Base-by-base conservation (phyloP, 1,284 basidiomycete genomes). In the Tilletiopsis washingtonensis region DNA sequence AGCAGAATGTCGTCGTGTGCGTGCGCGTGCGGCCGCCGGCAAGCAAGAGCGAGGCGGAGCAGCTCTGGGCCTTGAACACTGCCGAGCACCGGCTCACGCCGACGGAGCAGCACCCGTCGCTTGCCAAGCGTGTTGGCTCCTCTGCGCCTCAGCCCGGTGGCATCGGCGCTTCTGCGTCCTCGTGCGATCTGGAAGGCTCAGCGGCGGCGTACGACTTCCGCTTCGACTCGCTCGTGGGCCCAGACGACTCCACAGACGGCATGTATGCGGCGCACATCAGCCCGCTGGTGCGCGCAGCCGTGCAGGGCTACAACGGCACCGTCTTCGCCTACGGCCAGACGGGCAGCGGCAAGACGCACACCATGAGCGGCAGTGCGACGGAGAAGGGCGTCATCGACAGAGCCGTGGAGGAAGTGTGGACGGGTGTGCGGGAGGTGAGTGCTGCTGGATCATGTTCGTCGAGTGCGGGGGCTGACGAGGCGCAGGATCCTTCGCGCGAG, bases 301-400 rank as follows among this genome's bases (percentile, higher is more conserved):
- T 96, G 88, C 89, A 94, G 45, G 93, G 91, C 9, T 97, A 84
- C 78, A 97, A 98, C 72, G 82, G 89, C 11, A 88, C 96, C 58
- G 82, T 96, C 47, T 96, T 96, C 67, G 91, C 91, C 0, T 94
- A 94, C 67, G 91, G 91, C 19, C 86, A 89, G 75, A 78, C 78
- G 2, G 78, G 79, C 25, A 78, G 77, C 0, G 79, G 79, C 47
- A 81, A 80, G 74, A 89, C 86, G 3, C 91, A 85, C 73, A 94
- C 90, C 0, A 81, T 97, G 38, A 81, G 80, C 5, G 93, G 93
- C 9, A 83, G 81, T 32, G 82, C 84, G 9, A 78, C 81, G 3
- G 84, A 96, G 62, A 90, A 90, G 0, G 93, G 93, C 51, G 91
- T 98, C 57, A 96, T 97, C 53, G 90, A 91, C 0, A 82, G 88